Base-by-base conservation (phyloP, 805 yeast genomes). In the Yamadazyma takamatsuzukensis region DNA sequence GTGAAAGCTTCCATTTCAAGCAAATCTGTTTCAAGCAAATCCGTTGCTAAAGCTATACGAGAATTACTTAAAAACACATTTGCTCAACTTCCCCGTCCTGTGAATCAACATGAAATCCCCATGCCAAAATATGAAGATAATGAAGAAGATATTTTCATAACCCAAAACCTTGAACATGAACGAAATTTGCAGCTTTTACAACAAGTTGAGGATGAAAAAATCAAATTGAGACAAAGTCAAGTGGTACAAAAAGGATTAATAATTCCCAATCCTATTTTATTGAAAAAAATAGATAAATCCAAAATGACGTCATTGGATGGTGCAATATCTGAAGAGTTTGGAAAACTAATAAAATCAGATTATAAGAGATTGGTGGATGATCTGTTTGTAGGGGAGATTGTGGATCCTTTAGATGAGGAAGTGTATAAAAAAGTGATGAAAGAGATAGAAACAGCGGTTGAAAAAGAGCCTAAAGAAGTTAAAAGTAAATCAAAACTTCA, bases 221-320 rank as follows among this genome's bases (percentile, higher is more conserved):
- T 59, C 4, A 52, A 49, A 21, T 42, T 58, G 6, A 51, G 76
- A 24, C 46, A 76, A 29, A 71, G 82, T 0, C 66, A 59, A 36
- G 78, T 61, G 2, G 52, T 74, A 1, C 75, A 71, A 44, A 50
- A 53, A 30, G 71, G 62, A 0, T 56, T 78, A 6, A 59, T 63
- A 0, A 56, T 72, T 10, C 78, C 77, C 1, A 30, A 58, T 28
- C 60, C 57, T 1, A 29, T 10, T n/a, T 32, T 23, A 5, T 21
- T 41, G 6, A 40, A 34, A 19, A 11, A 14, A 6, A 7, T 27
- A 4, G 36, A 36, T 8, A 5, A 15, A 14, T 4, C 25, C 7
- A 13, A 21, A 2, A 11, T 12, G 13, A 13, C 27, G 1, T 27
- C 12, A 8, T 21, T 54, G 3, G 55, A 54, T 2, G 18, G 33